Evolutionary conservation across 2,329 filamentous ascomycete genomes (phyloP).

Genomic region (Tolypocladium amazonense): DNA sequence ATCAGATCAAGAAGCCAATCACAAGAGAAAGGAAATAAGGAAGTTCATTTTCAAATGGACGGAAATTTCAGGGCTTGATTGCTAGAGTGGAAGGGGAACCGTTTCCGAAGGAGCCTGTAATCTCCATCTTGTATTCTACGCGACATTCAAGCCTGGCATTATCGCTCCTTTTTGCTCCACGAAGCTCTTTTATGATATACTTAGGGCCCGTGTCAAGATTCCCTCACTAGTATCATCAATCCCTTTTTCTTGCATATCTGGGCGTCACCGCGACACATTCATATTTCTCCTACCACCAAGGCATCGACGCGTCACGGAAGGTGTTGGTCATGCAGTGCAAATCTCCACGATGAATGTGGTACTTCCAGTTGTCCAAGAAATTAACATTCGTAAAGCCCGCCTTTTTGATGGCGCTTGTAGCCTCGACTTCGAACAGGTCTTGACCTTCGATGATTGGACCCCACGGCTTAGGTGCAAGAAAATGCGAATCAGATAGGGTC

Average conservation of each 20-base stretch:
- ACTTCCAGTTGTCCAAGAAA: constrained; percentile 1
- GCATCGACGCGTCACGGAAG: constrained; percentile 2
- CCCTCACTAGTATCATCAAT: background rate
- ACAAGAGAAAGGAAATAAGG: too few species aligned
- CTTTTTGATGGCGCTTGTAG: constrained; percentile 7
- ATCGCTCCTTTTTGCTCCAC: too few species aligned
- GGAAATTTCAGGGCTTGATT: background rate
- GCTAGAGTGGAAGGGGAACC: background rate
- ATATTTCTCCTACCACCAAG: constrained; percentile 6
- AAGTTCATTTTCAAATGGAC: background rate
- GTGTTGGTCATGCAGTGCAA: constrained; percentile 15
- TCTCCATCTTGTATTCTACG: too few species aligned
- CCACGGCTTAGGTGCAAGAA: constrained; percentile 14
- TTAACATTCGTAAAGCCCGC: constrained; percentile 12
- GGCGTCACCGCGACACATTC: background rate
- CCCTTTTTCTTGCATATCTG: background rate
- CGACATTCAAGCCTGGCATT: background rate
- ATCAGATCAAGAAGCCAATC: background rate
- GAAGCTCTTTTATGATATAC: too few species aligned
- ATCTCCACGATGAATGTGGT: constrained; percentile 12
- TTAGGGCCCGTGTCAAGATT: background rate
- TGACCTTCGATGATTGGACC: constrained; percentile 12
- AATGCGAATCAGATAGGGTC: constrained; percentile 4
- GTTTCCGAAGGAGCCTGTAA: background rate
- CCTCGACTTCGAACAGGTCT: constrained; percentile 13